Evolutionary conservation across 2,329 filamentous ascomycete genomes (phyloP).

Genomic region (Chalaropsis thielavioides): DNA sequence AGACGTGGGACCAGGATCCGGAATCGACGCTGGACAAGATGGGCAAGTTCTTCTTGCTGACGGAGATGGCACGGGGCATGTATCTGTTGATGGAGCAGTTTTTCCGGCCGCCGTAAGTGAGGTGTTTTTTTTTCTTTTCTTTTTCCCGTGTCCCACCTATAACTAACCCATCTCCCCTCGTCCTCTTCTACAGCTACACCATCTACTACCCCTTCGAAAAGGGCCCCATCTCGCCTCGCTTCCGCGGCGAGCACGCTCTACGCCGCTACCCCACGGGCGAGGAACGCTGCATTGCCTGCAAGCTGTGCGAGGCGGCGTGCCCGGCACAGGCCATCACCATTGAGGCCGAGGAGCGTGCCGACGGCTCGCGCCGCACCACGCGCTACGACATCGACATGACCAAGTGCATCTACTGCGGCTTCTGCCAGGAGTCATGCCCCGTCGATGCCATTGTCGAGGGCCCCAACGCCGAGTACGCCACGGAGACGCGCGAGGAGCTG

Average conservation of each 20-base stretch:
- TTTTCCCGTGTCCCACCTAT: not conserved
- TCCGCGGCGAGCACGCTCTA: slow-evolving; percentile 94
- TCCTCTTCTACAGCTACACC: slow-evolving; percentile 55
- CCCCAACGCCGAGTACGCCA: slow-evolving; percentile 48
- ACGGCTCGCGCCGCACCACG: slow-evolving; percentile 87
- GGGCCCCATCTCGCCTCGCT: slow-evolving; percentile 92
- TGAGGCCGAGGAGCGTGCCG: slow-evolving; percentile 93
- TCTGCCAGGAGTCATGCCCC: slow-evolving; percentile 97
- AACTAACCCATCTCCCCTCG: slow-evolving; percentile 7
- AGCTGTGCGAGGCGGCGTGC: slow-evolving; percentile 96
- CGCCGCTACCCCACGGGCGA: slow-evolving; percentile 93
- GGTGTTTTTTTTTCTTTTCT: not conserved
- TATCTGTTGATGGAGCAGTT: slow-evolving; percentile 95
- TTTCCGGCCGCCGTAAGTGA: slow-evolving; percentile 88
- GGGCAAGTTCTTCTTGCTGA: slow-evolving; percentile 87
- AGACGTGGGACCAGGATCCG: slow-evolving; percentile 65
- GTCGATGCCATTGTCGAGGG: slow-evolving; percentile 75
- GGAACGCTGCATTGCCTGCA: slow-evolving; percentile 98
- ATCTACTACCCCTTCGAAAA: slow-evolving; percentile 99
- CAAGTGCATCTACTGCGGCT: slow-evolving; percentile 99
- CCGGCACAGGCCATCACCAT: slow-evolving; percentile 97
- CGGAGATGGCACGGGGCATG: slow-evolving; percentile 95
- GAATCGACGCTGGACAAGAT: slow-evolving; percentile 69
- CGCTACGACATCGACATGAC: slow-evolving; percentile 99
- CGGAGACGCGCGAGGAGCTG: slow-evolving; percentile 71